Percentiles rank a stretch among this genome's conserved stretches.
These are phyloP conservation scores for Talaromyces sp. DNA, from an alignment of 2,329 filamentous ascomycete species.

Conservation along the genomic window DNA sequence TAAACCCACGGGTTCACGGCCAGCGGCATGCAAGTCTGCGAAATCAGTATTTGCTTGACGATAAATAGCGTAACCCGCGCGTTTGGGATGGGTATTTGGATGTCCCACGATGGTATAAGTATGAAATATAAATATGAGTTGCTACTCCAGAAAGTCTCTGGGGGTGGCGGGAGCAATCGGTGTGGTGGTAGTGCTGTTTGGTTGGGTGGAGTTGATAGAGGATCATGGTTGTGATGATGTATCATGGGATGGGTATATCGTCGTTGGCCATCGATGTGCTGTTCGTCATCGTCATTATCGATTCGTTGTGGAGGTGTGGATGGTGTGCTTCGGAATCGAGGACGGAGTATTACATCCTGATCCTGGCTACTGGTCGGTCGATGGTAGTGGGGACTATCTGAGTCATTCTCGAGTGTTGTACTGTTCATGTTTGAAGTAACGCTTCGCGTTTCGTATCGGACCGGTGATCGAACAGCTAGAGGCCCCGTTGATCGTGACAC, in stretches of 20 bases:
- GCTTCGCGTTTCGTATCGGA: slow-evolving; percentile 12
- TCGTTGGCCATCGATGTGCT: slow-evolving; percentile 13
- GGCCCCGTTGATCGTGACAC: background rate
- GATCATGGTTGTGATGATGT: slow-evolving; percentile 19
- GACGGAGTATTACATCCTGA: slow-evolving; percentile 30
- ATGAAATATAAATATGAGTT: slow-evolving; percentile 11
- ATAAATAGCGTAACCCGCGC: slow-evolving; percentile 61
- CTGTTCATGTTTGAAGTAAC: background rate
- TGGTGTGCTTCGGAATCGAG: slow-evolving; percentile 25
- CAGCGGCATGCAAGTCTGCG: slow-evolving; percentile 66
- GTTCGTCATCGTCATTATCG: slow-evolving; percentile 15
- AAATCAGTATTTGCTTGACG: slow-evolving; percentile 61
- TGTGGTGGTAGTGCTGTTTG: background rate
- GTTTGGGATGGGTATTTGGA: slow-evolving; percentile 31
- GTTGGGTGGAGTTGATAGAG: background rate
- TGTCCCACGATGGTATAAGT: slow-evolving; percentile 19
- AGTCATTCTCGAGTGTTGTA: background rate
- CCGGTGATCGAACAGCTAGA: slow-evolving; percentile 9
- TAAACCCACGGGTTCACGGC: slow-evolving; percentile 60
- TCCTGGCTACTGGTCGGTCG: slow-evolving; percentile 24
- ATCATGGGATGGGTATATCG: slow-evolving; percentile 27
- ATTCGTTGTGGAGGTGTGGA: slow-evolving; percentile 21
- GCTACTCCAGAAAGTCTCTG: slow-evolving; percentile 11
- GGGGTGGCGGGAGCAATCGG: slow-evolving; percentile 7
- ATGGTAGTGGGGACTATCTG: background rate